A percentile compares a stretch with the other conserved stretches of the same genome.
Conservation (phyloP, 805 yeast species). For the Kregervanrija delftensis region DNA sequence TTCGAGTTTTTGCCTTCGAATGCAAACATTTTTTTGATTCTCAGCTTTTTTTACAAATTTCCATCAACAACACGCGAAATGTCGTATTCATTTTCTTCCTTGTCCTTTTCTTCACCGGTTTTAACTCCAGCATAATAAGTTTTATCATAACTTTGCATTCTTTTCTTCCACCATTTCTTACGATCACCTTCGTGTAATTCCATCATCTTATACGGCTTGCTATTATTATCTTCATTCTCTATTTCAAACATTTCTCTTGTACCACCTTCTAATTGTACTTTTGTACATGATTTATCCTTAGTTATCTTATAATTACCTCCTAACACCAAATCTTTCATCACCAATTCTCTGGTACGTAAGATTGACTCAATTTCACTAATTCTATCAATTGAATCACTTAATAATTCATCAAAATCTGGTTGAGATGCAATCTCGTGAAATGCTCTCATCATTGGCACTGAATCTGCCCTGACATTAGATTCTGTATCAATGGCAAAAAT, state of each 20-base stretch:
- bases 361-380: slow-evolving; percentile 72
- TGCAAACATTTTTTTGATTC: not conserved
- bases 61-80: slow-evolving; percentile 1
- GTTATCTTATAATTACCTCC: slow-evolving; percentile 40
- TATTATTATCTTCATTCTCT: too few species aligned
- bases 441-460: slow-evolving; percentile 86
- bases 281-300: slow-evolving; percentile 6
- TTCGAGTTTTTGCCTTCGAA: too few species aligned
- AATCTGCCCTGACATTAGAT: slow-evolving; percentile 70
- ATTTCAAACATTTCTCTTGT: slow-evolving; percentile 6
- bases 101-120: not conserved
- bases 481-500: slow-evolving; percentile 73
- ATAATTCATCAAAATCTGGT: slow-evolving; percentile 62
- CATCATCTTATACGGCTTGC: slow-evolving; percentile 20
- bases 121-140: slow-evolving; percentile 12
- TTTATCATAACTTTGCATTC: slow-evolving; percentile 31
- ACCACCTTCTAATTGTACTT: slow-evolving; percentile 15
- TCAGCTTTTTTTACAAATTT: not conserved
- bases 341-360: slow-evolving; percentile 70
- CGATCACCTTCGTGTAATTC: slow-evolving; percentile 28
- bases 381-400: slow-evolving; percentile 59
- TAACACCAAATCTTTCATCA: slow-evolving; percentile 57
- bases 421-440: slow-evolving; percentile 69
- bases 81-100: not conserved
- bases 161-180: slow-evolving; percentile 40